These are phyloP conservation scores for Actinomortierella ambigua DNA, from an alignment of 371 early-diverging fungal species.

Conservation along the genomic window DNA sequence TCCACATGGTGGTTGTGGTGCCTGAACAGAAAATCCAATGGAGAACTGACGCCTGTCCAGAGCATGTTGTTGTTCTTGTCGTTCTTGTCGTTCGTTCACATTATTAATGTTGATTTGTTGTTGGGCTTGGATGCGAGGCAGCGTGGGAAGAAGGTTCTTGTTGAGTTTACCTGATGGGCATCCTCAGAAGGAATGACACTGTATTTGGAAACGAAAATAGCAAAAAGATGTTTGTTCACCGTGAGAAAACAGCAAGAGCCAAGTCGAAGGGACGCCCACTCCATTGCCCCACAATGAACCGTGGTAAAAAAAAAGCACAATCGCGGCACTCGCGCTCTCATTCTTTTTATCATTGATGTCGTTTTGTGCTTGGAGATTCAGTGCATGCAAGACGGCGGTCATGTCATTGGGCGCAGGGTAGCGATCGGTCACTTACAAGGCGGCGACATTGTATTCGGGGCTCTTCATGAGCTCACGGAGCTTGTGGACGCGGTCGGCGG, in stretches of 20 bases:
- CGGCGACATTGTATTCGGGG: slow-evolving; percentile 68
- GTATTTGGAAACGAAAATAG: background rate
- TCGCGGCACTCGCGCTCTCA: background rate
- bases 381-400: too few species aligned
- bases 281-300: background rate
- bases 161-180: slow-evolving; percentile 84
- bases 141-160: background rate
- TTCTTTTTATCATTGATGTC: too few species aligned
- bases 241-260: slow-evolving; percentile 22
- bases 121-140: too few species aligned
- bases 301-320: background rate
- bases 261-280: background rate
- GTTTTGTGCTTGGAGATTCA: too few species aligned
- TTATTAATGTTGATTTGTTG: too few species aligned
- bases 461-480: slow-evolving; percentile 77
- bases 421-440: slow-evolving; percentile 62
- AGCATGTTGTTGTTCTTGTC: too few species aligned
- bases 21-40: background rate
- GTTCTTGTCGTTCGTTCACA: too few species aligned
- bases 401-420: too few species aligned
- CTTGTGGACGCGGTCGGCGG: slow-evolving; percentile 60
- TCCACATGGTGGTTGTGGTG: background rate
- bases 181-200: slow-evolving; percentile 94
- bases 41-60: too few species aligned
- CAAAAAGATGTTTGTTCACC: slow-evolving; percentile 4